Base-by-base conservation (phyloP, 345 rosid species). In the Geranium brycei region DNA sequence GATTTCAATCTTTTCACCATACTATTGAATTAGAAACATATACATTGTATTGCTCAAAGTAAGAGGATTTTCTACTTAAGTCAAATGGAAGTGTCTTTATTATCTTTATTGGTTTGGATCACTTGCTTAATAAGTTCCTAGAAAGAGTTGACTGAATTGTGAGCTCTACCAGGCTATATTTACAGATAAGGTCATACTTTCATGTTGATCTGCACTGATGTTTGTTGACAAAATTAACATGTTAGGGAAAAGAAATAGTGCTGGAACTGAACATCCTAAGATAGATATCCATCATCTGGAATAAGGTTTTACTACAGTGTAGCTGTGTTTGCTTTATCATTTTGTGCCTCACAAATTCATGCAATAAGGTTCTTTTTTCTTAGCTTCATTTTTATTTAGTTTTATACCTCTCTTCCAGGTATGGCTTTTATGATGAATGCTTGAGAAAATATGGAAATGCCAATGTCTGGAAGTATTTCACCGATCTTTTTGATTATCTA, bases 361-460 rank as follows among this genome's bases (percentile, higher is more conserved):
- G 41, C 5, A 35, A 3, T 35, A 35, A 35, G 10, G 41, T 35
- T 35, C 10, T 7, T 4, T 7, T 7, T 35, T 47, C 3, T 47
- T 47, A 47, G 13, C 53, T 47, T 47, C 5, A 47, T 47, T 47
- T 47, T 47, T 51, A 62, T 62, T 38, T 47, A 60, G 4, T 51
- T 41, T 66, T 23, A 67, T 56, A 57, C 17, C 15, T 64, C 41
- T 35, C 53, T 70, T 73, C 72, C 93, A 91, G 97, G 73, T 91
- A 91, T 79, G 95, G 97, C 2, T 91, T 91, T 75, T 91, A 91
- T 73, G 95, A 89, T 65, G 97, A 91, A 67, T 88, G 97, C 69
- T 78, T 91, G 88, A 79, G 97, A 73, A 89, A 91, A 79, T 91
- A 91, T 65, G 97, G 97, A 74, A 88, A 91, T 82, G 96, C 95